Base-by-base conservation (phyloP, 1,284 basidiomycete species). In the Moniliophthora roreri region DNA sequence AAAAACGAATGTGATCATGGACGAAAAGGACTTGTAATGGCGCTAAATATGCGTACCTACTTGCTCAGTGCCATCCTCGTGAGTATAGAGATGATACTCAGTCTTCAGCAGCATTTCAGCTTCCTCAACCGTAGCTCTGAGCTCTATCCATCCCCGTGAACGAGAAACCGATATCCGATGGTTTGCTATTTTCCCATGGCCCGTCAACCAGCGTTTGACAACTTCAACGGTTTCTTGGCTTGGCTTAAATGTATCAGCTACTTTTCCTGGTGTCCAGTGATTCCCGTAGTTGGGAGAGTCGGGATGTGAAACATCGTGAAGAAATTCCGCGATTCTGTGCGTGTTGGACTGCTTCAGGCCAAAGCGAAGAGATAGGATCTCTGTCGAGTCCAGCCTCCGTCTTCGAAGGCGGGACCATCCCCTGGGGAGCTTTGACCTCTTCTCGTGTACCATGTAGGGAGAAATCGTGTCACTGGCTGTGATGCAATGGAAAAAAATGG, bases 291-390 rank as follows among this genome's bases (percentile, higher is more conserved):
- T 62, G 8, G 68, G 62, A 1, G 70, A 67, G 20, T 70, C 66
- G 2, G 78, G 77, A 58, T 78, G 68, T 0, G 78, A 74, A 24
- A 80, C 73, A 49, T 74, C 72, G 57, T 74, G 64, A 8, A 80
- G 68, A 46, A 68, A 64, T n/a, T 68, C 66, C 46, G 79, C 72
- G 26, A 79, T 60, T 21, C 65, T 64, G 52, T 73, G 66, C 16
- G 77, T 53, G 61, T 79, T 78, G 20, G 69, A 65, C 60, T 79
- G 78, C 35, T 65, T 67, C 28, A 80, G 71, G 5, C 73, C 78
- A 53, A 80, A 73, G 39, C 74, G 71, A 24, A 80, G 60, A n/a
- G 74, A 73, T 15, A 77, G 61, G 47, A 65, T 47, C 5, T 64
- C 55, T 42, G 64, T 60, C 18, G 69, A 56, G 2, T 63, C 61